Evolutionary conservation across 495 filamentous ascomycete genomes (phyloP).

Genomic region (Aspergillus campestris): DNA sequence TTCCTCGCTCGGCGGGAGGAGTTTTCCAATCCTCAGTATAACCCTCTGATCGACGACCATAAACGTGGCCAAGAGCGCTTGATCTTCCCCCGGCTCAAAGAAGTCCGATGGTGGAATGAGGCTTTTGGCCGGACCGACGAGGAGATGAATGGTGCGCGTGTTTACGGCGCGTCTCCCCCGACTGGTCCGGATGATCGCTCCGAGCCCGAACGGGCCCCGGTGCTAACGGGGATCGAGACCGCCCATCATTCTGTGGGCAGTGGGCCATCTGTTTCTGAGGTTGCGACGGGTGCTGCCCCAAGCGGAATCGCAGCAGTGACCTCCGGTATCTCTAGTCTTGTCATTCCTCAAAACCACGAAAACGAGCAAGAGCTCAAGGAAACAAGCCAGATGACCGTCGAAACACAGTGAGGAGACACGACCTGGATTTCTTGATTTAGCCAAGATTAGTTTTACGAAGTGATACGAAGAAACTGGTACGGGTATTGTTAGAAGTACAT

Average conservation of each 20-base stretch:
- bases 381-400: conserved; percentile 35
- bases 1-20: conserved; percentile 71
- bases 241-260: conserved; percentile 26
- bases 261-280: conserved; percentile 13
- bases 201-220: conserved; percentile 16
- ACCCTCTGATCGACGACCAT: conserved; percentile 65
- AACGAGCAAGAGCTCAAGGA: conserved; percentile 11
- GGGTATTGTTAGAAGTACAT: neutral
- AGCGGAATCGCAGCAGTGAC: conserved; percentile 30
- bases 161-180: conserved; percentile 7
- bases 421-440: neutral
- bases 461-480: neutral
- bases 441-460: neutral
- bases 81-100: conserved; percentile 61
- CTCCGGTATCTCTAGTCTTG: conserved; percentile 34
- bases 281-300: conserved; percentile 16
- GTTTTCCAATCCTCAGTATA: conserved; percentile 76
- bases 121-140: conserved; percentile 73
- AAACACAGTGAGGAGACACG: conserved; percentile 34
- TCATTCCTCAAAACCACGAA: conserved; percentile 22
- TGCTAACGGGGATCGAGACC: conserved; percentile 43
- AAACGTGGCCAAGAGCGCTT: conserved; percentile 72
- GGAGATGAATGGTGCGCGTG: conserved; percentile 78
- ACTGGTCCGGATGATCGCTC: conserved; percentile 12
- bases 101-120: conserved; percentile 87